A percentile compares a stretch with the other conserved stretches of the same genome.
Conservation (phyloP, 768 basidiomycete genomes). For the Auricularia sp. region DNA sequence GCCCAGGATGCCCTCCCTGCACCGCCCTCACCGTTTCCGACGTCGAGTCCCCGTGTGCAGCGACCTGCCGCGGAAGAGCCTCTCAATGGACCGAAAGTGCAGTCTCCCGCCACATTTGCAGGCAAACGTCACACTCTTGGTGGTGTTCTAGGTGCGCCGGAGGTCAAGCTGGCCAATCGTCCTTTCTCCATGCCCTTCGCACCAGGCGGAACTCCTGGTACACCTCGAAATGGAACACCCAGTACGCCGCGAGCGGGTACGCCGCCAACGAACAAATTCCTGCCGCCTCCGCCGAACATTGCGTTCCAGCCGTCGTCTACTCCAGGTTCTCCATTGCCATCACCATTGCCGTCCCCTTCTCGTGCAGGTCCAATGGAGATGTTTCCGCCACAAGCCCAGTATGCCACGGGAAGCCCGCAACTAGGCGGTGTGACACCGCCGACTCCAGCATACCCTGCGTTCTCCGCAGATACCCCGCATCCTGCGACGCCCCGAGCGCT, state of each 20-base stretch:
- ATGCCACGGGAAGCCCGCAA: neutral
- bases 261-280: neutral
- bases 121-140: neutral
- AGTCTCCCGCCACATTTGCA: neutral
- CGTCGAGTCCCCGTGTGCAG: constrained; percentile 19
- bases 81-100: neutral
- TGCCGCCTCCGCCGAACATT: neutral
- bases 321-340: neutral
- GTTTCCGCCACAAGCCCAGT: neutral
- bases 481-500: constrained; percentile 47
- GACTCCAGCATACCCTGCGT: constrained; percentile 69
- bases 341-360: neutral
- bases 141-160: neutral
- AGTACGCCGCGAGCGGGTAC: neutral
- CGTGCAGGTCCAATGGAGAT: neutral
- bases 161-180: too few species aligned
- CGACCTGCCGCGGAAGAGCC: neutral
- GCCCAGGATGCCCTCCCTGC: constrained; percentile 48
- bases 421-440: constrained; percentile 20
- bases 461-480: constrained; percentile 32
- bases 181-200: neutral
- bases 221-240: neutral
- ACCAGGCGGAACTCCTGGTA: neutral
- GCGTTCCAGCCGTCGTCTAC: neutral
- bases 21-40: constrained; percentile 72